Evolutionary conservation across 208 protist genomes (phyloP), one percentile per base, ranked within the genome.

Genomic region (Leishmania gerbilli): DNA sequence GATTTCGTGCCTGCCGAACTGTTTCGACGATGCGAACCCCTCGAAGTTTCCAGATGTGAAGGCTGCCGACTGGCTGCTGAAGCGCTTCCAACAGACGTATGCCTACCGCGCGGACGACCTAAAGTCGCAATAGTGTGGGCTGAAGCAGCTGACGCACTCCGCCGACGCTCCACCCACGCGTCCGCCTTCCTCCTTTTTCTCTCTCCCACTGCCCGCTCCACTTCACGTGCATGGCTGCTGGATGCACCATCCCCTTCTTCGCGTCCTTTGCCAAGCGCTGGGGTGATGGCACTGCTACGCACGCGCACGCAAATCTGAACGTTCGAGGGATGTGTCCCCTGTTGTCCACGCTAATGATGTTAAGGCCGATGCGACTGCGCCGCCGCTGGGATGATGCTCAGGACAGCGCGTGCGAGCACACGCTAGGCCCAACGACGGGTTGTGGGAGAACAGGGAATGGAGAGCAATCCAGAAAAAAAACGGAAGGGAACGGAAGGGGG

Each of bases 21-120:
- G 90, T 86, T 84, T 85, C 79, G 89, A 88, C 71, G 82, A 85
- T 58, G 76, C 80, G 71, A 90, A 95, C 69, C 92, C 92, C 2
- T 62, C 86, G n/a, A 89, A 91, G 79, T 95, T 84, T 84, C 88
- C 90, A 0, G 82, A 86, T 17, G 86, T 93, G 71, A 88, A 76
- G 65, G 90, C 90, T 3, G 86, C 67, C 17, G 89, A 93, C 42
- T 95, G 92, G 92, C 71, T 95, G 75, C 84, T 87, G 86, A 92
- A 93, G 83, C 87, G 90, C 67, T 94, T 93, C 65, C 87, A 88
- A 77, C 83, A 94, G 85, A 95, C 92, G 7, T 95, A 95, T 79
- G 84, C 84, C 53, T 92, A 95, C 80, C 86, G 84, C 62, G 37
- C 76, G 6, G 72, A 75, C 40, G 31, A 45, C 3, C 74, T 21